phyloP scores from a whole-genome alignment of 202 grass and related monocot genomes.

The Dendrocalamus latiflorus region DNA sequence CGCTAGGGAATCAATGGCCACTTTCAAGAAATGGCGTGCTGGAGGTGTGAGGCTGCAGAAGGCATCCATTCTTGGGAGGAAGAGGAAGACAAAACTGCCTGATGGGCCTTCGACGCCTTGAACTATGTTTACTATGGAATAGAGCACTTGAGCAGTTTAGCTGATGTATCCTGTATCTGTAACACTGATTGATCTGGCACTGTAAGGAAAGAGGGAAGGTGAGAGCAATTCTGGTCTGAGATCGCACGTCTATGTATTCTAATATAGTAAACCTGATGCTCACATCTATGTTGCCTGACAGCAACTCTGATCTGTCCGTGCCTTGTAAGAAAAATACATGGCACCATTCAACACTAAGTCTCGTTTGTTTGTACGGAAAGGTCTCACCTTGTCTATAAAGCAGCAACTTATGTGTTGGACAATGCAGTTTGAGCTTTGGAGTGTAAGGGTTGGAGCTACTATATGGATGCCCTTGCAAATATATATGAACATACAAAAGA shows the following conservation, averaged over 20 bases:
- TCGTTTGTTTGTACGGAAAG: neutral
- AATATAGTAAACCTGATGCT: neutral
- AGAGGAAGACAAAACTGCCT: constrained; percentile 65
- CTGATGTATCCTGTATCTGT: neutral
- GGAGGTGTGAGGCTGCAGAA: constrained; percentile 65
- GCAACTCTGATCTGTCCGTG: neutral
- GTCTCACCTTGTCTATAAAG: neutral
- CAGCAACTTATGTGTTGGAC: neutral
- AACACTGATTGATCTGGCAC: neutral
- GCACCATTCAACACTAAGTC: neutral
- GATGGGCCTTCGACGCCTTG: constrained; percentile 33
- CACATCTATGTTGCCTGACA: neutral
- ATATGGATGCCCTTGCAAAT: neutral
- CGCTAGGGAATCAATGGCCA: constrained; percentile 65
- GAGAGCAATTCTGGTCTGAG: neutral
- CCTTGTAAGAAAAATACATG: neutral
- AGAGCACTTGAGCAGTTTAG: neutral
- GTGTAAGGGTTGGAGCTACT: neutral
- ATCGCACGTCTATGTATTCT: neutral
- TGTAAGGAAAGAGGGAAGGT: neutral
- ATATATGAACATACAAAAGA: neutral
- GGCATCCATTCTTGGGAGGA: constrained; percentile 71
- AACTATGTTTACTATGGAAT: neutral
- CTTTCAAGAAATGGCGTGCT: constrained; percentile 76
- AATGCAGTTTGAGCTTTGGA: neutral